Evolutionary conservation across 345 rosid species (phyloP).

Genomic region (Camelina laxa): DNA sequence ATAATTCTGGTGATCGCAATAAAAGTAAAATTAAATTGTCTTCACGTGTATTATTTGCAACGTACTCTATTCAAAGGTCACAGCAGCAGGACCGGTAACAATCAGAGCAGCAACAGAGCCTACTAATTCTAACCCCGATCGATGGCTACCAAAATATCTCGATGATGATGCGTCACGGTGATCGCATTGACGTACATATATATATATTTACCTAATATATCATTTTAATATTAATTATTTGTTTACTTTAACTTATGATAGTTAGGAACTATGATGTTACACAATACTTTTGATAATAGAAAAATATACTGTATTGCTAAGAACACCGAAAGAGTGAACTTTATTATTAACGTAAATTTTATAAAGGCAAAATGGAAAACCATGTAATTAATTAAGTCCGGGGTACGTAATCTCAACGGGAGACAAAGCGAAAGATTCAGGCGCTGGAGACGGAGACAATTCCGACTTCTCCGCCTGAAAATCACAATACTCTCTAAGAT

Average conservation of each 20-base stretch:
- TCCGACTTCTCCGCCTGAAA: constrained; percentile 20
- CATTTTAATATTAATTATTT: too few relatives aligned
- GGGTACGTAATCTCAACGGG: constrained; percentile 18
- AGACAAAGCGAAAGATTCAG: constrained; percentile 20
- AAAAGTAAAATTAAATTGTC: too few relatives aligned
- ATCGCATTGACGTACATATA: constrained; percentile 54
- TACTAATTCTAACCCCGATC: not conserved
- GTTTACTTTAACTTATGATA: too few relatives aligned
- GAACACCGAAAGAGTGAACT: not conserved
- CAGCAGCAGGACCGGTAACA: not conserved
- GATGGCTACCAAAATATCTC: constrained; percentile 54
- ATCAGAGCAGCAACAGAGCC: constrained; percentile 7
- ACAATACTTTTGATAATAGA: too few relatives aligned
- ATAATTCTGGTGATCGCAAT: too few relatives aligned
- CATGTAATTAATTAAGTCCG: constrained; percentile 10
- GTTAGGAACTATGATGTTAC: too few relatives aligned
- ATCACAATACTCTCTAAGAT: constrained; percentile 70
- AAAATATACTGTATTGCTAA: too few relatives aligned
- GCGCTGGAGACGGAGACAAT: constrained; percentile 36
- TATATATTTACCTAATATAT: too few relatives aligned
- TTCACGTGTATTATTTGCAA: constrained; percentile 4
- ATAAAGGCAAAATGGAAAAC: not conserved
- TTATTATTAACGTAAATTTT: not conserved
- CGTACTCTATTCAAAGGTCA: constrained; percentile 5
- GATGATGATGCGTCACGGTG: constrained; percentile 87